Percentiles rank a stretch among this genome's conserved stretches.
These are phyloP conservation scores for Aureobasidium sp. DNA, from an alignment of 2,329 filamentous ascomycete species.

Conservation along the genomic window DNA sequence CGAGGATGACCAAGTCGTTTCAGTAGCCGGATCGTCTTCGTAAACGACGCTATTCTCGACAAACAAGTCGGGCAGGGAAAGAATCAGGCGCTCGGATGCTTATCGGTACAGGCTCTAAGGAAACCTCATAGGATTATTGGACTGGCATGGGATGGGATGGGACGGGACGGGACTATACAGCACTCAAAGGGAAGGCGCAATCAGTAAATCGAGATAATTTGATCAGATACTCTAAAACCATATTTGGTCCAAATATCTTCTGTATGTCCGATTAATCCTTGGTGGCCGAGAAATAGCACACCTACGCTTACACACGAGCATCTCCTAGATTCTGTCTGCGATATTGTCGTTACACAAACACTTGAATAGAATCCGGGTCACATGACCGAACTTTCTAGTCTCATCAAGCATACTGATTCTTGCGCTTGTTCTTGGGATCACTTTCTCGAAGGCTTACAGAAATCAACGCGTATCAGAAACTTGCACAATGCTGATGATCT, in stretches of 20 bases:
- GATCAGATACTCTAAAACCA: background rate
- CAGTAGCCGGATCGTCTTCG: conserved; percentile 1
- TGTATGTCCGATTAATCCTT: background rate
- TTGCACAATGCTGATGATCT: background rate
- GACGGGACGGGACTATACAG: background rate
- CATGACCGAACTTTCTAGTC: background rate
- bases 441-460: background rate
- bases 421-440: background rate
- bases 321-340: background rate
- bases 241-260: background rate
- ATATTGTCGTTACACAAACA: background rate
- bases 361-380: background rate
- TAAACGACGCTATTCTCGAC: background rate
- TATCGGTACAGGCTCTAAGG: background rate
- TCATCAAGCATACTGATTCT: background rate
- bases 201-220: background rate
- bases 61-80: background rate
- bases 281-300: background rate
- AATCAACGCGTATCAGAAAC: background rate
- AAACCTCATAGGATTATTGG: background rate
- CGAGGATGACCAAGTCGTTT: conserved; percentile 68
- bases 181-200: background rate
- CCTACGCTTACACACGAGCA: background rate
- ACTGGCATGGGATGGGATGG: background rate
- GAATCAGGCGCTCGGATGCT: background rate